These are phyloP conservation scores for Schrenkiella parvula DNA, from an alignment of 345 rosid genomes.

Conservation along the genomic window DNA sequence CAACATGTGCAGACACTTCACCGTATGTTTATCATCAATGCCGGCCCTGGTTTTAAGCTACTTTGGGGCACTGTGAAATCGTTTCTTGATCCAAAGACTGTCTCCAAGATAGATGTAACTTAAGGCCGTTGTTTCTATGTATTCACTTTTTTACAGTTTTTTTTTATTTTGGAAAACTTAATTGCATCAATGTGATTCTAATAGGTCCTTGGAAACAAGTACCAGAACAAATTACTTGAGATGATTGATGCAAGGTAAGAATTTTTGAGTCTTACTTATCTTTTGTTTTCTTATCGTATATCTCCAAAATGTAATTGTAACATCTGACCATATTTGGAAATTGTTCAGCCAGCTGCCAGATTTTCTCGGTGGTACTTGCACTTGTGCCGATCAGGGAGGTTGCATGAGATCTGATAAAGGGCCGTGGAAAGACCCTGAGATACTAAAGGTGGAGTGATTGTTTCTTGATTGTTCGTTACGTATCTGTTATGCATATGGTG, in stretches of 20 bases:
- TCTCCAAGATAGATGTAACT: conserved; percentile 77
- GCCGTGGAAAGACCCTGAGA: conserved; percentile 86
- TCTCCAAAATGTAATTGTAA: not conserved
- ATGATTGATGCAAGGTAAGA: conserved; percentile 75
- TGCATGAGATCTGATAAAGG: conserved; percentile 93
- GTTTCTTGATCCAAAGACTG: conserved; percentile 84
- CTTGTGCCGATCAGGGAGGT: conserved; percentile 76
- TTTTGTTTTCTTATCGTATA: not conserved
- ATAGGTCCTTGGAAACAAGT: conserved; percentile 88
- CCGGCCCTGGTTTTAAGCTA: conserved; percentile 84
- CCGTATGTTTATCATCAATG: conserved; percentile 85
- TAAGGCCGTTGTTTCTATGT: not conserved
- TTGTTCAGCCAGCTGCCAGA: conserved; percentile 82
- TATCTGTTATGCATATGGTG: not conserved
- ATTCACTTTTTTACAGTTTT: not conserved
- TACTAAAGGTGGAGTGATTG: conserved; percentile 53
- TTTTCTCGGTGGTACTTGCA: conserved; percentile 85
- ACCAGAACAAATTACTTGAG: conserved; percentile 76
- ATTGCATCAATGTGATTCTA: conserved; percentile 8
- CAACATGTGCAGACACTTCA: conserved; percentile 71
- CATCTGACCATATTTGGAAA: conserved; percentile 16
- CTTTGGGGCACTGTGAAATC: conserved; percentile 71
- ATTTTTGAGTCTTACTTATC: not conserved
- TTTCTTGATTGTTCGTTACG: not conserved
- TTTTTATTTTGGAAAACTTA: not conserved